Base-by-base conservation (phyloP, 352 stramenopile species). In the Plasmopara muralis region DNA sequence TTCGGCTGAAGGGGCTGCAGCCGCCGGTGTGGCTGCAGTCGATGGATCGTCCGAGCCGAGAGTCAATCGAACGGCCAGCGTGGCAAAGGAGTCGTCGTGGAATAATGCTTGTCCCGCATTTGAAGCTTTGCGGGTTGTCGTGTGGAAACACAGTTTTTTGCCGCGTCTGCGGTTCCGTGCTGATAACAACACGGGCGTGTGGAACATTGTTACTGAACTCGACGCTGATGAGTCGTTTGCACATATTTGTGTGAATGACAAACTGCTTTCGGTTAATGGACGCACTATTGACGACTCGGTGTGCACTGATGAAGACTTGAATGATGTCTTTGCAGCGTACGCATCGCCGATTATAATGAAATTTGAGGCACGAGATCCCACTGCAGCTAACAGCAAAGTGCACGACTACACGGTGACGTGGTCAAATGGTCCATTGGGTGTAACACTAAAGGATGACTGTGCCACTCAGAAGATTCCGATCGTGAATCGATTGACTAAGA, bases 121-220 rank as follows among this genome's bases (percentile, higher is more conserved):
- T 43, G 70, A 87, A 8, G 77, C 75, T 16, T 56, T 93, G 31
- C 80, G 82, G 31, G 72, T 93, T 31, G 83, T 93, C 6, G 80
- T 93, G 46, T 93, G 83, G 83, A 93, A 93, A 57, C 83, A 91
- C 64, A 90, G 80, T 56, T 93, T 90, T 49, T 62, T 90, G 49
- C 83, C 83, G 9, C 66, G 70, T 15, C 68, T 93, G 49, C 66
- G 72, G 41, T 90, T 88, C 38, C 49, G 67, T 34, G 66, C 69
- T 7, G 64, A 82, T 53, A 54, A 66, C 1, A 25, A 38, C 14
- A 71, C 60, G 0, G 70, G 70, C 18, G 73, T 87, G 18, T 93
- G 72, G 72, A 87, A 91, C 51, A 60, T 45, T 15, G 55, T 93
- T 35, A 76, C 64, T 14, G 70, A 89, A 33, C 28, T 93, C 6